A percentile compares a stretch with the other conserved stretches of the same genome.
These are phyloP conservation scores for Boletus rubroflammeus DNA, from an alignment of 768 basidiomycete genomes.

Conservation along the genomic window DNA sequence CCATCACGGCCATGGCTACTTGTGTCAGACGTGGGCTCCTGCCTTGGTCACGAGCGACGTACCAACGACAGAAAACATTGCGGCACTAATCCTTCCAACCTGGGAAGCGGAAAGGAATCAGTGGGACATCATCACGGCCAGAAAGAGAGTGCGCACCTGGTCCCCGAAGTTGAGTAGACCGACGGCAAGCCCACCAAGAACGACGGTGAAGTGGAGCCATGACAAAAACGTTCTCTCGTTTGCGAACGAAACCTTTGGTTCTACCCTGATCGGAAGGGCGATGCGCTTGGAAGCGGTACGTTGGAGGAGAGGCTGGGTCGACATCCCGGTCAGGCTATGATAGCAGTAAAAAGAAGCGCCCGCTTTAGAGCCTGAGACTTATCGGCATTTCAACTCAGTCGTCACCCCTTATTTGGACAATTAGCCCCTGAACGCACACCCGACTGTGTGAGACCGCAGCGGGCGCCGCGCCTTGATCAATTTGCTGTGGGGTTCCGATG, in stretches of 20 bases:
- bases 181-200: slow-evolving; percentile 93
- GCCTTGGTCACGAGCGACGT: slow-evolving; percentile 25
- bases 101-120: slow-evolving; percentile 25
- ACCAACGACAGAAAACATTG: slow-evolving; percentile 95
- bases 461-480: background rate
- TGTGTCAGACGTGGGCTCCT: slow-evolving; percentile 9
- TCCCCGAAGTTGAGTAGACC: slow-evolving; percentile 98
- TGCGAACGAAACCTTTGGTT: slow-evolving; percentile 93
- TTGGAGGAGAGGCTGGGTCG: slow-evolving; percentile 95
- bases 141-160: slow-evolving; percentile 47
- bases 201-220: slow-evolving; percentile 98
- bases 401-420: slow-evolving; percentile 1
- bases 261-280: slow-evolving; percentile 90
- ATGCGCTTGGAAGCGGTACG: slow-evolving; percentile 92
- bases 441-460: background rate
- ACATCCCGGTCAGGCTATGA: slow-evolving; percentile 51
- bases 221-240: slow-evolving; percentile 96
- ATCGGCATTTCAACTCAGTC: slow-evolving; percentile 13
- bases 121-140: background rate
- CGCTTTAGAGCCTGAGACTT: background rate
- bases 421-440: slow-evolving; percentile 17
- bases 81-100: slow-evolving; percentile 95
- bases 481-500: slow-evolving; percentile 5
- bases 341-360: background rate
- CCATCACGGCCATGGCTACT: slow-evolving; percentile 93